Conservation (phyloP, 164 flowering plant genomes). For the Macadamia tetraphylla region DNA sequence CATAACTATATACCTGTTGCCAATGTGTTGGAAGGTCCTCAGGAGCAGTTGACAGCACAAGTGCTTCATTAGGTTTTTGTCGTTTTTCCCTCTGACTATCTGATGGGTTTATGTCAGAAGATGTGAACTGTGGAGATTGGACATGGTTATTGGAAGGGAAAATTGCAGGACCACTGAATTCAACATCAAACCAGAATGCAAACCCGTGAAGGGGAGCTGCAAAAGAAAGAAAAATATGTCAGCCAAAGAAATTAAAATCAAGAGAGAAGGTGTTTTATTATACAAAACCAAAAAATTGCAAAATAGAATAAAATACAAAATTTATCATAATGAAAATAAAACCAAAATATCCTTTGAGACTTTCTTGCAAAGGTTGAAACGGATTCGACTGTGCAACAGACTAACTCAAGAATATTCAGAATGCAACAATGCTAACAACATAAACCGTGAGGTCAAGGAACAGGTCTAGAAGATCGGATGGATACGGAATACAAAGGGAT, state of each 20-base stretch:
- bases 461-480: too few species aligned
- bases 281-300: background rate
- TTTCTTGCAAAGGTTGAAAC: background rate
- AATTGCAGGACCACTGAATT: conserved; percentile 49
- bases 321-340: background rate
- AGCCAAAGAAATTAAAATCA: too few species aligned
- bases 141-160: conserved; percentile 23
- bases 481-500: too few species aligned
- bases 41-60: conserved; percentile 89
- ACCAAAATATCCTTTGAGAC: background rate
- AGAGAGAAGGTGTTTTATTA: background rate
- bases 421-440: background rate
- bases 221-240: conserved; percentile 3
- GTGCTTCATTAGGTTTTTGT: conserved; percentile 53
- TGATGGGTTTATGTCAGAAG: conserved; percentile 21
- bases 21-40: conserved; percentile 97
- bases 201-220: conserved; percentile 94
- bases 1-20: conserved; percentile 67
- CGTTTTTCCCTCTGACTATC: conserved; percentile 56
- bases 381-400: background rate
- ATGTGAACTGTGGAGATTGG: conserved; percentile 16
- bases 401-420: background rate
- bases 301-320: background rate
- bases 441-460: too few species aligned
- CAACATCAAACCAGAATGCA: conserved; percentile 99